phyloP scores from a whole-genome alignment of 202 grass and related monocot species.

The Panicum hallii region DNA sequence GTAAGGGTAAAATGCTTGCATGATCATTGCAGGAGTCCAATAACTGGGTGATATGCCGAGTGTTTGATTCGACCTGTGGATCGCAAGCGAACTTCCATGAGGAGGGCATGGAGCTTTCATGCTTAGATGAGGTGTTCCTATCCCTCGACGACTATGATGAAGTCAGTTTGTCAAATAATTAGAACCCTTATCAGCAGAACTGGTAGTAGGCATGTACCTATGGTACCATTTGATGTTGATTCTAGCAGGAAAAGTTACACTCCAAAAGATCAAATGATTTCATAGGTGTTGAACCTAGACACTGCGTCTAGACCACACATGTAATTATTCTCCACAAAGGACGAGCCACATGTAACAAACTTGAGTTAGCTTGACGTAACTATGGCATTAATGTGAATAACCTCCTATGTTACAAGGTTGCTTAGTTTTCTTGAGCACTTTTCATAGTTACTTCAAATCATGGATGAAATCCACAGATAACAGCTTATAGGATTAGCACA shows the following conservation, averaged over 20 bases:
- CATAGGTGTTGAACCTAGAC: conserved; percentile 32
- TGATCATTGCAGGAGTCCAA: conserved; percentile 70
- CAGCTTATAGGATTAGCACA: conserved; percentile 16
- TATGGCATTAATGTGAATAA: conserved; percentile 1
- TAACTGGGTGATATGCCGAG: conserved; percentile 86
- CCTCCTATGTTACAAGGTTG: conserved; percentile 3
- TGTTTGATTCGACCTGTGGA: conserved; percentile 63
- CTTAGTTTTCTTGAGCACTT: conserved; percentile 10
- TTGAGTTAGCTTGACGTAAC: conserved; percentile 24
- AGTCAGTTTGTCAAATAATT: conserved; percentile 87
- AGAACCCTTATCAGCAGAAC: conserved; percentile 30
- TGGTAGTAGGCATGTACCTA: conserved; percentile 40
- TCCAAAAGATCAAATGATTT: conserved; percentile 37
- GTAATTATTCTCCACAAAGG: conserved; percentile 50
- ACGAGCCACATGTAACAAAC: conserved; percentile 33
- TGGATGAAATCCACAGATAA: conserved; percentile 37
- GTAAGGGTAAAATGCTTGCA: conserved; percentile 23
- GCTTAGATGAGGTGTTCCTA: conserved; percentile 97
- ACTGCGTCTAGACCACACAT: conserved; percentile 32
- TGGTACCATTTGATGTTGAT: conserved; percentile 41
- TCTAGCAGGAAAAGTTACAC: conserved; percentile 30
- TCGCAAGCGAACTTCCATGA: conserved; percentile 63
- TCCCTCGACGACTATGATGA: conserved; percentile 96
- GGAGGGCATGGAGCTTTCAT: conserved; percentile 86
- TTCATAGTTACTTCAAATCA: conserved; percentile 37